Evolutionary conservation across 495 filamentous ascomycete species (phyloP), one percentile per base, ranked within the genome.

Genomic region (Sordaria brevicollis): DNA sequence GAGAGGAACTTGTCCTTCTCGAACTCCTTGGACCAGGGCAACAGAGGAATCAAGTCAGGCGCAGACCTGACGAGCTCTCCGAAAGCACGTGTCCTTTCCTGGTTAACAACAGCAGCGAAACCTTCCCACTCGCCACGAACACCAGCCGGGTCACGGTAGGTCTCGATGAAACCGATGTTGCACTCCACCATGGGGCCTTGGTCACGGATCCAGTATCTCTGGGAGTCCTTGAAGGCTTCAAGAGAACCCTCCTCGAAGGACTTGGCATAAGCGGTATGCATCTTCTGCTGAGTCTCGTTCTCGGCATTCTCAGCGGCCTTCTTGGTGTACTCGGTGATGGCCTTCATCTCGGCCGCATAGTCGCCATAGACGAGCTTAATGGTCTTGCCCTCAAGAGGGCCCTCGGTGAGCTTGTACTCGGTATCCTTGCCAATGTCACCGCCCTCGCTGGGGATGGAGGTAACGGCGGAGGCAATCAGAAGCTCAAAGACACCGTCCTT

Each of bases 91-190:
- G 95, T 99, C 9, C 93, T 90, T 77, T 97, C 95, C 75, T 81
- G 76, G 72, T 85, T 85, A 70, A 92, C 90, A 73, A 92, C 84
- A 36, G 91, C 91, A 67, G 91, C 92, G 74, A 97, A 95, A 1
- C 93, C 94, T 79, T 98, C 94, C 95, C 95, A 99, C 77, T 99
- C 95, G n/a, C 92, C 94, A 67, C 94, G 85, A 11, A 97, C 88
- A 65, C 95, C 94, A 68, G 93, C 91, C 1, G 95, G 95, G 77
- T 99, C 95, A 66, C 95, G 87, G 76, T 98, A 99, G 0, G 94
- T 97, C 81, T 99, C 95, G 43, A 99, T 90, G 75, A 98, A 99
- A 1, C 95, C 95, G 69, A 98, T 88, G 78, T 98, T 94, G 19
- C 86, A 91, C 79, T 98, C 95, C 19, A 99, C 89, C 78, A 87